Conservation (phyloP, 2,329 filamentous ascomycete genomes). For the Xylaria sp. region DNA sequence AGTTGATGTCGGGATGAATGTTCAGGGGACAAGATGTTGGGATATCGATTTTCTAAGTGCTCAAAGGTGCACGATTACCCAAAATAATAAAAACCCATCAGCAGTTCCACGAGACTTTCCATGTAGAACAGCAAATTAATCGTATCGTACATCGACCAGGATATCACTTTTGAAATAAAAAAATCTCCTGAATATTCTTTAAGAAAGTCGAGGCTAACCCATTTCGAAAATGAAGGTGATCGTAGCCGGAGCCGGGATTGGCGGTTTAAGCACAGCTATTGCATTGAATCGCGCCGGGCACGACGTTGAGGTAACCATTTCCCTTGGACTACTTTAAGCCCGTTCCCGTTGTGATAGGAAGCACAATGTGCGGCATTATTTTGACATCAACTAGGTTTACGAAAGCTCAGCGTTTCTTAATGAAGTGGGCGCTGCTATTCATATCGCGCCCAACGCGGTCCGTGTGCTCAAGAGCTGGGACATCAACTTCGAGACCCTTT, state of each 20-base stretch:
- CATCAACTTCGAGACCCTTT: constrained; percentile 10
- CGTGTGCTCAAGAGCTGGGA: constrained; percentile 20
- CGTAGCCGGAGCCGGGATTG: constrained; percentile 25
- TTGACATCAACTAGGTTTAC: constrained; percentile 18
- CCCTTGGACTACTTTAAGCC: neutral
- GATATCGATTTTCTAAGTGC: no score
- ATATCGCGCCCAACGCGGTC: constrained; percentile 18
- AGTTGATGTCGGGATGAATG: neutral
- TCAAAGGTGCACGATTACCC: no score
- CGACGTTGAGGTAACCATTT: constrained; percentile 21
- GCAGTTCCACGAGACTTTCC: no score
- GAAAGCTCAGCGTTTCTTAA: constrained; percentile 24
- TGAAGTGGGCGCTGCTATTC: constrained; percentile 26
- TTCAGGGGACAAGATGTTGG: neutral
- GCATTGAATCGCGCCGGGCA: constrained; percentile 23
- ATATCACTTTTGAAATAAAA: no score
- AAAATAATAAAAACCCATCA: no score
- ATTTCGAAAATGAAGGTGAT: constrained; percentile 22
- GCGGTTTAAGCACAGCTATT: constrained; percentile 12
- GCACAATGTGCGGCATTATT: neutral
- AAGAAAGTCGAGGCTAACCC: no score
- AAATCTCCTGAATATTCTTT: no score
- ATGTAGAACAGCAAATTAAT: neutral
- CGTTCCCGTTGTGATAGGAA: neutral
- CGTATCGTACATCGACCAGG: no score